Conservation (phyloP, 345 rosid genomes). For the Fremontodendron californicum region DNA sequence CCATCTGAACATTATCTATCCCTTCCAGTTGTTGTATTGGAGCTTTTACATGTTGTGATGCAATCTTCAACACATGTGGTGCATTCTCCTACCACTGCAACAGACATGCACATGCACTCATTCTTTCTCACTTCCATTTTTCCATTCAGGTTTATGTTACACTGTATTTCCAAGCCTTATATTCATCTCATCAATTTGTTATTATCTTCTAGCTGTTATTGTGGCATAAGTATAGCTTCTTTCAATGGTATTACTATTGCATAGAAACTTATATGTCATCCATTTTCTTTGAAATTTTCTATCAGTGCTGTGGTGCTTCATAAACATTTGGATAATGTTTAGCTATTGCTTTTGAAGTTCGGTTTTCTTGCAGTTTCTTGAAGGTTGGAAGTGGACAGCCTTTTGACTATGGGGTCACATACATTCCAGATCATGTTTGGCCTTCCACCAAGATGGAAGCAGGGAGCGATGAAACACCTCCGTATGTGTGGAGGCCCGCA, state of each 20-base stretch:
- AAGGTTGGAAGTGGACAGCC: conserved; percentile 52
- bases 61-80: not conserved
- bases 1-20: not conserved
- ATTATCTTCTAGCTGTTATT: not conserved
- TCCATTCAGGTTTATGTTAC: not conserved
- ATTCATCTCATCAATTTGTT: not conserved
- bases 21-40: not conserved
- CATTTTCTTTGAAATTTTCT: conserved; percentile 2
- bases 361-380: conserved; percentile 59
- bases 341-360: conserved; percentile 26
- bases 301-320: conserved; percentile 1
- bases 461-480: conserved; percentile 35
- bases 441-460: conserved; percentile 29
- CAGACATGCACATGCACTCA: not conserved
- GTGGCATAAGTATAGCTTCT: not conserved
- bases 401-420: conserved; percentile 35
- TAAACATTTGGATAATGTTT: not conserved
- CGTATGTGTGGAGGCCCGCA: conserved; percentile 38
- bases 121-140: not conserved
- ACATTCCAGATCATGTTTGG: conserved; percentile 49
- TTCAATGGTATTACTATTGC: not conserved
- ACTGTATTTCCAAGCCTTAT: not conserved
- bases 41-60: not conserved
- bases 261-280: not conserved
- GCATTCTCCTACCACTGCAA: not conserved